These are phyloP conservation scores for Antarctomyces pellizariae DNA, from an alignment of 495 filamentous ascomycete genomes.

Conservation along the genomic window DNA sequence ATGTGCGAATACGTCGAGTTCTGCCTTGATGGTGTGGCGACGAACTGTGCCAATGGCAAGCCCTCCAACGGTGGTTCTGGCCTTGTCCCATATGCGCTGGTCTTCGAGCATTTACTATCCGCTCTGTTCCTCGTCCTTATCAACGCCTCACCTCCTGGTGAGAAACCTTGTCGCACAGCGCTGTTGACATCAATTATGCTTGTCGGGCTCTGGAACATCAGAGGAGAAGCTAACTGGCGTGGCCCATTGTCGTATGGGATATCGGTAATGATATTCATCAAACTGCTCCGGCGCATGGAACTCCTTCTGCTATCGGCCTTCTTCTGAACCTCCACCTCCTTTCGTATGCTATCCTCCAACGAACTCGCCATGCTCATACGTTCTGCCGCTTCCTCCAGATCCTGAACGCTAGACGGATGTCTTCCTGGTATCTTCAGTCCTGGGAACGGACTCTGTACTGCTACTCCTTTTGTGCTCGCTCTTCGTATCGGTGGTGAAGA, in stretches of 20 bases:
- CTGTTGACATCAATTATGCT: conserved; percentile 46
- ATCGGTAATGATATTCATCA: too few relatives aligned
- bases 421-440: too few relatives aligned
- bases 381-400: conserved; percentile 63
- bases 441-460: too few relatives aligned
- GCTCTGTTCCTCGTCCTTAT: conserved; percentile 28
- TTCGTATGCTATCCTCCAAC: conserved; percentile 61
- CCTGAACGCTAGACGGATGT: conserved; percentile 56
- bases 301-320: conserved; percentile 35
- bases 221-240: conserved; percentile 14
- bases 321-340: conserved; percentile 57
- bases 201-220: conserved; percentile 32
- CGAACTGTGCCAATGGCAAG: conserved; percentile 18
- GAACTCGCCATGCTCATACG: conserved; percentile 55
- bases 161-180: conserved; percentile 44
- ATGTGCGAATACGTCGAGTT: conserved; percentile 8
- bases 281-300: conserved; percentile 20
- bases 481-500: too few relatives aligned
- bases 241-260: too few relatives aligned
- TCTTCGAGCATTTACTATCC: conserved; percentile 33
- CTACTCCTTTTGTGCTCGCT: too few relatives aligned
- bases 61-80: conserved; percentile 25
- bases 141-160: conserved; percentile 35
- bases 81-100: conserved; percentile 25
- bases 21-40: conserved; percentile 7